phyloP scores from a whole-genome alignment of 1,284 basidiomycete species.

The Marasmius oreades region DNA sequence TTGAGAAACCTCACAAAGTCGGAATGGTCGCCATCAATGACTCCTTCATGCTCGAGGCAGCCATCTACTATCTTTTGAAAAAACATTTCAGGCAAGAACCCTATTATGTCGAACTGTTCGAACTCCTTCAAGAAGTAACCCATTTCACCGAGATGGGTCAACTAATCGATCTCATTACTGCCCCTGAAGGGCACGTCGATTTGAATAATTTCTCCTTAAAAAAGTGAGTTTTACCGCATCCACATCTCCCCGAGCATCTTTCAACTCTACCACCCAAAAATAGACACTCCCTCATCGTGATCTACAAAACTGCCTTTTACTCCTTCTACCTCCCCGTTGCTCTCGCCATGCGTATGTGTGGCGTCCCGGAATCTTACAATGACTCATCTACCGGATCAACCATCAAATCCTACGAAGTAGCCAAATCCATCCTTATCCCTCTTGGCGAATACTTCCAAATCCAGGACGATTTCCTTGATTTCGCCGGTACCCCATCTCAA shows the following conservation, averaged over 20 bases:
- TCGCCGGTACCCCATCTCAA: conserved; percentile 84
- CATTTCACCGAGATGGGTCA: conserved; percentile 97
- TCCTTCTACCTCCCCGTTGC: conserved; percentile 99
- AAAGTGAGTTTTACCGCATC: conserved; percentile 47
- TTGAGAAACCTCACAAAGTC: conserved; percentile 49
- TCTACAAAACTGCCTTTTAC: conserved; percentile 98
- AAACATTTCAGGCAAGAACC: conserved; percentile 80
- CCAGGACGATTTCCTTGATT: conserved; percentile 98
- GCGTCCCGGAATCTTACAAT: conserved; percentile 57
- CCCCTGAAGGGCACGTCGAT: conserved; percentile 88
- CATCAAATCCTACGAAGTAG: conserved; percentile 69
- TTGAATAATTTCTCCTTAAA: conserved; percentile 84
- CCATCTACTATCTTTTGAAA: conserved; percentile 91
- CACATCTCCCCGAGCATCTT: conserved; percentile 9
- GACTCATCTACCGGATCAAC: conserved; percentile 21
- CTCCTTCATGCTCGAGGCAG: conserved; percentile 92
- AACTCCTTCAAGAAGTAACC: conserved; percentile 91
- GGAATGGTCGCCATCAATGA: conserved; percentile 95
- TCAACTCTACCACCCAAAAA: conserved; percentile 2
- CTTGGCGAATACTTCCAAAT: conserved; percentile 99
- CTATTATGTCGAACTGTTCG: conserved; percentile 88
- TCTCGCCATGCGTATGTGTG: conserved; percentile 82
- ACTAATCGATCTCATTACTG: conserved; percentile 93
- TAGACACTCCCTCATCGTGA: conserved; percentile 92
- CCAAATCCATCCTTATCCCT: conserved; percentile 84